Percentiles rank a stretch among this genome's conserved stretches.
These are phyloP conservation scores for Colletotrichum sp. DNA, from an alignment of 2,329 filamentous ascomycete genomes.

Conservation along the genomic window DNA sequence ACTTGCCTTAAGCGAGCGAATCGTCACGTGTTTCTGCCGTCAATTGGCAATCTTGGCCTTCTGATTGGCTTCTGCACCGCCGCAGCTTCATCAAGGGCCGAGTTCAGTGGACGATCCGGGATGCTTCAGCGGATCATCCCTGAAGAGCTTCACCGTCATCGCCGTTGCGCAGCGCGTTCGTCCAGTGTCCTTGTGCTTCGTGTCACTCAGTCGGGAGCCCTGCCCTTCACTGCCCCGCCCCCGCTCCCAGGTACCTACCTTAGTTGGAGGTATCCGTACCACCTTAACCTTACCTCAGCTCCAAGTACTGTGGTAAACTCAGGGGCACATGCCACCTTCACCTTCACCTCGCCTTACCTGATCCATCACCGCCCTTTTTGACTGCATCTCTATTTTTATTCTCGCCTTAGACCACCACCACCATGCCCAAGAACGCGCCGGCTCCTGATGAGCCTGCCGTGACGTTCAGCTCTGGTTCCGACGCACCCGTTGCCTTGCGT, in stretches of 20 bases:
- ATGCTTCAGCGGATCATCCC: not conserved
- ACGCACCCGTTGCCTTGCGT: conserved; percentile 69
- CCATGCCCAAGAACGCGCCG: conserved; percentile 19
- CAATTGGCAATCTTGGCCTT: not conserved
- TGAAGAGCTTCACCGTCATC: not conserved
- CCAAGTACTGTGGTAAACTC: not conserved
- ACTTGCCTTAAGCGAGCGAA: not conserved
- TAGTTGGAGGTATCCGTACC: not conserved
- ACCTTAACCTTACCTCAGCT: not conserved
- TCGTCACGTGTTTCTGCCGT: not conserved
- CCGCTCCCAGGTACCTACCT: not conserved
- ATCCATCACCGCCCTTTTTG: not conserved
- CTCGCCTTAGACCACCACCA: not conserved
- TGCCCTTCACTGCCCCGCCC: not conserved
- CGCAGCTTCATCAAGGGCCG: not conserved
- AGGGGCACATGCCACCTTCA: not conserved
- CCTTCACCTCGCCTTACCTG: not conserved
- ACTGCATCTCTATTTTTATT: not conserved
- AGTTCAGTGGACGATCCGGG: not conserved
- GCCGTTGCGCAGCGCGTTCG: not conserved
- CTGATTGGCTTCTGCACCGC: not conserved
- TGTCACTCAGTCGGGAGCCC: not conserved
- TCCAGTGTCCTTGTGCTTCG: not conserved
- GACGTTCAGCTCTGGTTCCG: conserved; percentile 34
- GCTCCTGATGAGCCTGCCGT: conserved; percentile 23